Percentiles rank a stretch among this genome's conserved stretches.
phyloP scores from a whole-genome alignment of 1,139 yeast genomes.

The Yamadazyma kanchanaburiensis region DNA sequence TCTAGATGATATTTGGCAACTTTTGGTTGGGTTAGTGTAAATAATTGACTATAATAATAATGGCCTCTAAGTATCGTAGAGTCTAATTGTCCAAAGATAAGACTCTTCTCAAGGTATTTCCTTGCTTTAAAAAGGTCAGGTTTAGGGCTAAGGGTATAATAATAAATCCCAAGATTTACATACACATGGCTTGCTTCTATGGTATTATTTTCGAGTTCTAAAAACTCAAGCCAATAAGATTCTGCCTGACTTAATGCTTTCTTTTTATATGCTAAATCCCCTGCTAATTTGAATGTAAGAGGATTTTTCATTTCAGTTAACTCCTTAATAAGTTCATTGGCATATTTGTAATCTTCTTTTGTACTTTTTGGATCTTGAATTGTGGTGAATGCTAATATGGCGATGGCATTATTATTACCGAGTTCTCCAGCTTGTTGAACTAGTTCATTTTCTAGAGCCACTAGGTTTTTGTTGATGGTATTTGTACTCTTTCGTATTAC shows the following conservation, averaged over 20 bases:
- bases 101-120: constrained; percentile 56
- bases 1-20: constrained; percentile 70
- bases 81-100: constrained; percentile 57
- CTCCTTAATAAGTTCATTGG: constrained; percentile 57
- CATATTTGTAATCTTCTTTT: constrained; percentile 58
- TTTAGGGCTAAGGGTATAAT: constrained; percentile 31
- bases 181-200: constrained; percentile 71
- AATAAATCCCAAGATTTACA: constrained; percentile 64
- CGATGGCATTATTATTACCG: constrained; percentile 79
- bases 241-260: constrained; percentile 49
- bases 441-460: constrained; percentile 63
- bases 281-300: constrained; percentile 66
- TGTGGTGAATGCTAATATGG: constrained; percentile 65
- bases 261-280: constrained; percentile 60
- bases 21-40: constrained; percentile 52
- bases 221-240: constrained; percentile 57
- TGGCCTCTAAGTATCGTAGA: constrained; percentile 62
- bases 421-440: constrained; percentile 80
- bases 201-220: constrained; percentile 52
- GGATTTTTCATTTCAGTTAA: constrained; percentile 67
- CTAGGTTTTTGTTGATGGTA: constrained; percentile 50
- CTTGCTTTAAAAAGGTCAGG: constrained; percentile 54
- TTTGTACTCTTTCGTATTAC: constrained; percentile 60
- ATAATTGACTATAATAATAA: constrained; percentile 71
- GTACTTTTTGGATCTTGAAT: constrained; percentile 31